Percentiles rank a stretch among this genome's conserved stretches.
These are phyloP conservation scores for Kazachstania bromeliacearum DNA, from an alignment of 805 yeast genomes.

Conservation along the genomic window DNA sequence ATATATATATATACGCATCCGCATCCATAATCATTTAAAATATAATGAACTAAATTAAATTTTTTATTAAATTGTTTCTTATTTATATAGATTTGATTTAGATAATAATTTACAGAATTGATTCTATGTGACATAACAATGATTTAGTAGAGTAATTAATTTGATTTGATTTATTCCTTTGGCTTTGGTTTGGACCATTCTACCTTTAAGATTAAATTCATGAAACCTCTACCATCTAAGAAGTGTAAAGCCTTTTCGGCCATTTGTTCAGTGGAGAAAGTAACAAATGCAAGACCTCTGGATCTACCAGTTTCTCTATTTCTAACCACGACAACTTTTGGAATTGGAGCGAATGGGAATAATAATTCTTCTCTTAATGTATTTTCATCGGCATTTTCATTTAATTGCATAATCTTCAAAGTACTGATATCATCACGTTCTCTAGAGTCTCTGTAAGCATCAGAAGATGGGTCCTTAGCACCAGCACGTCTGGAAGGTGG, in stretches of 20 bases:
- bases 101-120: not conserved
- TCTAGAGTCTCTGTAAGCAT: conserved; percentile 35
- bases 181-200: conserved; percentile 47
- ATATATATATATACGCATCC: not conserved
- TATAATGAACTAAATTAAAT: not conserved
- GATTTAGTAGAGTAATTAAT: not conserved
- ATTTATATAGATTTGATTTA: not conserved
- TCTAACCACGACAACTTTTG: conserved; percentile 76
- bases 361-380: conserved; percentile 65
- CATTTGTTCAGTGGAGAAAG: conserved; percentile 53
- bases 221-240: conserved; percentile 86
- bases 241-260: conserved; percentile 72
- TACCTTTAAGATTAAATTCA: conserved; percentile 68
- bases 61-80: not conserved
- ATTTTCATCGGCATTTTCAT: conserved; percentile 74
- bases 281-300: conserved; percentile 91
- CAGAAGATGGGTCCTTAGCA: conserved; percentile 34
- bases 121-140: not conserved
- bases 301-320: conserved; percentile 90
- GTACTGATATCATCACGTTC: conserved; percentile 83
- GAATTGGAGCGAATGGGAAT: conserved; percentile 53
- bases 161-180: not conserved
- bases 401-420: conserved; percentile 83
- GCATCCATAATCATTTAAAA: not conserved
- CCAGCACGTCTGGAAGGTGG: conserved; percentile 48